phyloP scores from a whole-genome alignment of 768 basidiomycete species.

The Rhodotorula kratochvilovae region DNA sequence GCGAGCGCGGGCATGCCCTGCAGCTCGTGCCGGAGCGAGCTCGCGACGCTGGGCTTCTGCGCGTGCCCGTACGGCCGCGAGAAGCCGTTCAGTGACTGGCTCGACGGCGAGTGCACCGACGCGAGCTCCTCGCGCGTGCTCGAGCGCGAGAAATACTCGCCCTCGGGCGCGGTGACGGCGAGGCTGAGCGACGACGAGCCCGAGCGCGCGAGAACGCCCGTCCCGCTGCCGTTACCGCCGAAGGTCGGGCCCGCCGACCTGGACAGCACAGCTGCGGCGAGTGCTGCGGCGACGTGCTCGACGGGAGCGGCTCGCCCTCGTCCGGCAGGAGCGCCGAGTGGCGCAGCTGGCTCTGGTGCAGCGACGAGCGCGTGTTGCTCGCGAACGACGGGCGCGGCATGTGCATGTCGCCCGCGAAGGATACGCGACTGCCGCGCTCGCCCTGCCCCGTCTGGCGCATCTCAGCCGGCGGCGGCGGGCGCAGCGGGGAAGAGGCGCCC shows the following conservation, averaged over 20 bases:
- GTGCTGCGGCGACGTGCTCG: background rate
- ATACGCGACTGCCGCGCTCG: conserved; percentile 18
- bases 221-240: background rate
- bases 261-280: conserved; percentile 7
- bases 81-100: background rate
- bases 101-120: background rate
- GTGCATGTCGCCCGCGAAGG: conserved; percentile 16
- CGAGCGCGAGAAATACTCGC: conserved; percentile 21
- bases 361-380: background rate
- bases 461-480: conserved; percentile 22
- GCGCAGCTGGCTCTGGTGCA: conserved; percentile 21
- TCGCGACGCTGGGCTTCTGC: conserved; percentile 19
- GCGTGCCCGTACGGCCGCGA: conserved; percentile 4
- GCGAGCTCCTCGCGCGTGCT: conserved; percentile 23
- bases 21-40: conserved; percentile 30
- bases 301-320: background rate
- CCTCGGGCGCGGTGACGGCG: background rate
- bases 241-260: conserved; percentile 1
- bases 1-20: conserved; percentile 4
- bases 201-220: background rate
- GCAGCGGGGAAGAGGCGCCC: conserved; percentile 8
- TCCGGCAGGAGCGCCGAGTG: conserved; percentile 7
- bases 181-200: background rate
- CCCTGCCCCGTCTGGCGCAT: conserved; percentile 32
- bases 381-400: conserved; percentile 4